Percentiles rank a stretch among this genome's conserved stretches.
These are phyloP conservation scores for Ambrosia hybrid DNA, from an alignment of 140 eudicot species.

Conservation along the genomic window DNA sequence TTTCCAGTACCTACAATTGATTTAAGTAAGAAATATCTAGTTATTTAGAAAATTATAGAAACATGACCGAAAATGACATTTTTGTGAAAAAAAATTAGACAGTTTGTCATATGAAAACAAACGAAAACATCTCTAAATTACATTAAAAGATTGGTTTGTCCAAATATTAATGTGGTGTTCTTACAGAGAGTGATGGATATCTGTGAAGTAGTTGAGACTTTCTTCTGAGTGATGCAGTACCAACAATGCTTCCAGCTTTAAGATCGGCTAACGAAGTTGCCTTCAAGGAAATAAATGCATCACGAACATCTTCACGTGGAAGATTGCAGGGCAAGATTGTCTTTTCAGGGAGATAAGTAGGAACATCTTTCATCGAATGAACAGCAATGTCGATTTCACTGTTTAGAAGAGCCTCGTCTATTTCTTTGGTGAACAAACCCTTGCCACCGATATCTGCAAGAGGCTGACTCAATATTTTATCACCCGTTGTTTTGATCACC, in stretches of 20 bases:
- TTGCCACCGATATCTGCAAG: conserved; percentile 94
- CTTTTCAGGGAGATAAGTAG: conserved; percentile 89
- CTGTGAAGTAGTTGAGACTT: conserved; percentile 82
- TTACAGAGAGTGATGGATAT: conserved; percentile 77
- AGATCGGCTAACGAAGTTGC: conserved; percentile 78
- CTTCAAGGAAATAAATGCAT: conserved; percentile 76
- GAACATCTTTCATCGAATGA: conserved; percentile 80
- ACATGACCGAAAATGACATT: too few relatives aligned
- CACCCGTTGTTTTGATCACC: conserved; percentile 83
- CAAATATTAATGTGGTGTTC: background rate
- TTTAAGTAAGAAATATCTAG: too few relatives aligned
- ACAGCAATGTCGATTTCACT: conserved; percentile 49
- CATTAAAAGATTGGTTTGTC: background rate
- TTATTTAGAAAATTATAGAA: too few relatives aligned
- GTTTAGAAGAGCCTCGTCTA: conserved; percentile 89
- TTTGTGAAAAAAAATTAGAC: background rate
- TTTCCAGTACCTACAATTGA: too few relatives aligned
- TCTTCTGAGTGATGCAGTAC: conserved; percentile 91
- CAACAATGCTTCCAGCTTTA: conserved; percentile 81
- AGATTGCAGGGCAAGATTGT: conserved; percentile 95
- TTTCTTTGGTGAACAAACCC: conserved; percentile 90
- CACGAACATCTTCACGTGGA: conserved; percentile 92
- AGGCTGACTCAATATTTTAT: conserved; percentile 67
- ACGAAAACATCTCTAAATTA: too few relatives aligned
- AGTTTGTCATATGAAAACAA: too few relatives aligned